Conservation (phyloP, 345 rosid genomes). For the Brassica cretica region DNA sequence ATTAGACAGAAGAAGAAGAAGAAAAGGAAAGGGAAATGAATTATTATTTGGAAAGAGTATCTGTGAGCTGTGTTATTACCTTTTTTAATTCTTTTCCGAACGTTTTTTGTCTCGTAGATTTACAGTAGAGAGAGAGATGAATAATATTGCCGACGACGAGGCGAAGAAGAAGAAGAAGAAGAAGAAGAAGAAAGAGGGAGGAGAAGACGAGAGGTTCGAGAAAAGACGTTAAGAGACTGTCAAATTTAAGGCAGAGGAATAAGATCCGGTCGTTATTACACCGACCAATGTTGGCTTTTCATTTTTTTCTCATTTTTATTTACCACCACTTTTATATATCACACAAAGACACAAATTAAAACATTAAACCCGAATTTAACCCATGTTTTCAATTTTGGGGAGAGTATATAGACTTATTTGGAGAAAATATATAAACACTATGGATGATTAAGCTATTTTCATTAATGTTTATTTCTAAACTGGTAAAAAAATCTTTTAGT, state of each 20-base stretch:
- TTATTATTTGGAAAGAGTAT: slow-evolving; percentile 20
- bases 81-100: slow-evolving; percentile 16
- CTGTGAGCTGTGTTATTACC: slow-evolving; percentile 33
- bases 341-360: background rate
- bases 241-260: slow-evolving; percentile 27
- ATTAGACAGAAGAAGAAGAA: slow-evolving; percentile 3
- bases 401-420: background rate
- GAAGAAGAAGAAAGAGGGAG: background rate
- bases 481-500: background rate
- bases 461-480: background rate
- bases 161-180: slow-evolving; percentile 18
- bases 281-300: slow-evolving; percentile 35
- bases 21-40: slow-evolving; percentile 21
- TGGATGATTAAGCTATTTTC: background rate
- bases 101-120: slow-evolving; percentile 1
- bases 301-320: background rate
- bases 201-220: slow-evolving; percentile 19
- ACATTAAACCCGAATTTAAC: background rate
- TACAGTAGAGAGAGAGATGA: slow-evolving; percentile 25
- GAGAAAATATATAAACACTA: background rate
- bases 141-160: slow-evolving; percentile 18
- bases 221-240: slow-evolving; percentile 29
- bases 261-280: slow-evolving; percentile 32
- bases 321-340: background rate
- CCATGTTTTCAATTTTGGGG: background rate